These are phyloP conservation scores for Aspergillus heteromorphus DNA, from an alignment of 495 filamentous ascomycete species.

Conservation along the genomic window DNA sequence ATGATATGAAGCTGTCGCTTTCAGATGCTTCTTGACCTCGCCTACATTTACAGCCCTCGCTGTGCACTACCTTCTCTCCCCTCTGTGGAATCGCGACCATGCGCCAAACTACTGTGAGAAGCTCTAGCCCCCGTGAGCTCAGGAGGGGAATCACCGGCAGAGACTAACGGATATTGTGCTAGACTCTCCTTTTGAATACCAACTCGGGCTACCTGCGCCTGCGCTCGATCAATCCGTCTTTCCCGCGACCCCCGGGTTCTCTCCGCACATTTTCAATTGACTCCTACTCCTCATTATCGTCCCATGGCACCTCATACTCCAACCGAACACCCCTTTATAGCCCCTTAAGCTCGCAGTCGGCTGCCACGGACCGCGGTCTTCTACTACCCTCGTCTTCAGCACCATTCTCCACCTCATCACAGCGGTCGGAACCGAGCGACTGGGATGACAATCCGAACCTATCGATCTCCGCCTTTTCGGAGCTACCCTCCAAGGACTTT, in stretches of 20 bases:
- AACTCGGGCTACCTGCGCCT: conserved; percentile 22
- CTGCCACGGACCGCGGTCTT: conserved; percentile 7
- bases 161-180: conserved; percentile 18
- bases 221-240: conserved; percentile 14
- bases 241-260: conserved; percentile 18
- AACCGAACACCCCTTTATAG: conserved; percentile 9
- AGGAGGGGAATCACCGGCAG: not conserved
- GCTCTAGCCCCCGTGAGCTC: not conserved
- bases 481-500: conserved; percentile 82
- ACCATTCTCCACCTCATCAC: conserved; percentile 36
- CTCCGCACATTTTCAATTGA: conserved; percentile 27
- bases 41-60: conserved; percentile 18
- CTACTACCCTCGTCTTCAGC: conserved; percentile 18
- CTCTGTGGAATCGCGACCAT: conserved; percentile 20
- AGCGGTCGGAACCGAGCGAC: conserved; percentile 33
- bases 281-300: conserved; percentile 11
- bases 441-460: conserved; percentile 82
- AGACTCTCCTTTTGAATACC: conserved; percentile 22
- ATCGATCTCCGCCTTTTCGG: conserved; percentile 71
- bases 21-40: conserved; percentile 17
- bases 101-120: conserved; percentile 33
- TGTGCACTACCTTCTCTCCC: conserved; percentile 25
- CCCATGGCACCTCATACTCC: conserved; percentile 15
- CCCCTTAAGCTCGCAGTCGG: conserved; percentile 8
- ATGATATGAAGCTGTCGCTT: conserved; percentile 22